Percentiles rank a stretch among this genome's conserved stretches.
phyloP scores from a whole-genome alignment of 805 yeast genomes.

The Saccharomycopsis sp. region DNA sequence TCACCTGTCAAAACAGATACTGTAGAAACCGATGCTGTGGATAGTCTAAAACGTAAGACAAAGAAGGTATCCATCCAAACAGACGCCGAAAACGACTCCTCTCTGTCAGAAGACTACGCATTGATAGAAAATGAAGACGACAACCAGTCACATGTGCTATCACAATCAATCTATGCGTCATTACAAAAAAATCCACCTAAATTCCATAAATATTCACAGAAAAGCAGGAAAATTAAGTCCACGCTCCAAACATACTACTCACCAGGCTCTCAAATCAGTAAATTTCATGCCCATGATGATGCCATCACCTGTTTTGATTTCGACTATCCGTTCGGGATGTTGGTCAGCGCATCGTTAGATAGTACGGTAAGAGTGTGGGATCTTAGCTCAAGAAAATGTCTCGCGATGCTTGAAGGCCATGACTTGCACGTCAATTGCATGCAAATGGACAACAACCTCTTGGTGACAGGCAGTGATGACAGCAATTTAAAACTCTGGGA shows the following conservation, averaged over 20 bases:
- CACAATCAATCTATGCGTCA: constrained; percentile 40
- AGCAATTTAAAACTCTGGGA: constrained; percentile 62
- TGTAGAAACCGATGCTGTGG: neutral
- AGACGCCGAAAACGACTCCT: constrained; percentile 7
- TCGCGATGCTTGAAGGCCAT: constrained; percentile 20
- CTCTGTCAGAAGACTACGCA: constrained; percentile 17
- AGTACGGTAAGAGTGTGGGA: constrained; percentile 84
- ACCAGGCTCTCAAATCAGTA: constrained; percentile 48
- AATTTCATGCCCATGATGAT: constrained; percentile 47
- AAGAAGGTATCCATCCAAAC: constrained; percentile 4
- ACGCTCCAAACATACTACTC: constrained; percentile 59
- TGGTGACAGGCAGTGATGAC: constrained; percentile 55
- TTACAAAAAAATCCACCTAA: constrained; percentile 32
- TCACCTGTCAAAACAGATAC: neutral
- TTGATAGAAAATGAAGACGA: constrained; percentile 21
- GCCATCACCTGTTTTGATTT: constrained; percentile 55
- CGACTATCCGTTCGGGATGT: constrained; percentile 66
- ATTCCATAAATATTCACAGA: constrained; percentile 22
- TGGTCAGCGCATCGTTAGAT: constrained; percentile 75
- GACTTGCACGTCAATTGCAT: constrained; percentile 50
- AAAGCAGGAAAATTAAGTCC: constrained; percentile 47
- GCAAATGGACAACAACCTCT: constrained; percentile 46
- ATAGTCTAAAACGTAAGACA: neutral
- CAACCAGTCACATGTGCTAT: constrained; percentile 29
- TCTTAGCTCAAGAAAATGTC: constrained; percentile 36